These are phyloP conservation scores for Alternaria sp. DNA, from an alignment of 2,329 filamentous ascomycete genomes.

Conservation along the genomic window DNA sequence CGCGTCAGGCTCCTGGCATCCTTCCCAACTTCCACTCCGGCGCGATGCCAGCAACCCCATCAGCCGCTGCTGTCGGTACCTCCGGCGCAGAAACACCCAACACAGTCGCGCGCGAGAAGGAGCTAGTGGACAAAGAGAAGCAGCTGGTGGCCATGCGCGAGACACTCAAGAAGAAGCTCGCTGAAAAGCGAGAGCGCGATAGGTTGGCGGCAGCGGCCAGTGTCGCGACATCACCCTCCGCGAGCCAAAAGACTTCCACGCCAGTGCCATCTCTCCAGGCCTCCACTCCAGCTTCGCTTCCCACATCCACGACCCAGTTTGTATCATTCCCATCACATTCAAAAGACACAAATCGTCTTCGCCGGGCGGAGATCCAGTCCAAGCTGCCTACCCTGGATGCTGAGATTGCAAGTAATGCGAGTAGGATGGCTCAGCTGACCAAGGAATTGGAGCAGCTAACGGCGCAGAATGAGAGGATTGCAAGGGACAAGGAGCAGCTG, in stretches of 20 bases:
- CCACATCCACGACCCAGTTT: background rate
- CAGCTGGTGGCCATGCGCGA: conserved; percentile 55
- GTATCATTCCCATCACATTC: background rate
- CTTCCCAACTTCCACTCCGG: conserved; percentile 36
- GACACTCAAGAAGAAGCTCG: conserved; percentile 36
- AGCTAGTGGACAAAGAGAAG: conserved; percentile 56
- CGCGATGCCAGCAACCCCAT: conserved; percentile 27
- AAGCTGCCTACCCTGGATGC: conserved; percentile 55
- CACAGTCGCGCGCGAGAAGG: conserved; percentile 48
- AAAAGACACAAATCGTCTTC: conserved; percentile 32
- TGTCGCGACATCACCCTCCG: background rate
- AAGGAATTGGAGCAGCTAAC: conserved; percentile 55
- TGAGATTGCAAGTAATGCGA: conserved; percentile 51
- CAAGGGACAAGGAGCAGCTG: conserved; percentile 52
- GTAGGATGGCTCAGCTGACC: conserved; percentile 49
- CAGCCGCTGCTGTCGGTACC: conserved; percentile 37
- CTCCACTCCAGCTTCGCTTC: background rate
- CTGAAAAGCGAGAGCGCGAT: conserved; percentile 32
- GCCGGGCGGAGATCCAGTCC: conserved; percentile 58
- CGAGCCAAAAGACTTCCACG: background rate
- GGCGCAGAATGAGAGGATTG: conserved; percentile 48
- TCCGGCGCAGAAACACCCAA: conserved; percentile 46
- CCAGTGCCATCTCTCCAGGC: conserved; percentile 4
- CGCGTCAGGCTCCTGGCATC: conserved; percentile 18
- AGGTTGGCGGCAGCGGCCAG: conserved; percentile 19